These are phyloP conservation scores for Scleroderma bovista DNA, from an alignment of 768 basidiomycete species.

Conservation along the genomic window DNA sequence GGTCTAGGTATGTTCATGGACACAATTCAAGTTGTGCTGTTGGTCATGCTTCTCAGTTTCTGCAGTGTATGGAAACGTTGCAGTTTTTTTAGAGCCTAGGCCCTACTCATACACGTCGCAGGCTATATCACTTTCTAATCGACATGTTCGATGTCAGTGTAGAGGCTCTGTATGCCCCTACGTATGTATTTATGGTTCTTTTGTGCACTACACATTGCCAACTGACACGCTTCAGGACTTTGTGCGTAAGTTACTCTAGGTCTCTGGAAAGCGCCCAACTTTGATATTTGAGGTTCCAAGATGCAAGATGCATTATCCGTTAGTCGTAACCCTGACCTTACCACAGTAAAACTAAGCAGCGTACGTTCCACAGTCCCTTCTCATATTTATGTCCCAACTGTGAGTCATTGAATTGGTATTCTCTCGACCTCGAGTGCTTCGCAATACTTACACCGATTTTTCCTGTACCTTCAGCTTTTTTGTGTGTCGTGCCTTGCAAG, in stretches of 20 bases:
- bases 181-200: constrained; percentile 11
- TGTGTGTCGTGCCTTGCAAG: constrained; percentile 18
- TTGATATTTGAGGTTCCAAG: constrained; percentile 10
- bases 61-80: constrained; percentile 16
- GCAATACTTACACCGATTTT: not conserved
- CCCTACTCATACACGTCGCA: constrained; percentile 9
- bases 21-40: not conserved
- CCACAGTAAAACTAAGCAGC: not conserved
- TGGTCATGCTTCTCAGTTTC: constrained; percentile 17
- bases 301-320: constrained; percentile 23
- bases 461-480: constrained; percentile 18
- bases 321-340: not conserved
- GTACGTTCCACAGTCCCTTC: constrained; percentile 13
- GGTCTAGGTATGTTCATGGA: constrained; percentile 17
- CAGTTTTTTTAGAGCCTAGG: not conserved
- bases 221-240: constrained; percentile 17
- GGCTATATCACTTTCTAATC: constrained; percentile 26
- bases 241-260: constrained; percentile 23
- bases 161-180: constrained; percentile 20
- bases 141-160: constrained; percentile 18
- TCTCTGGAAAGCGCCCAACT: not conserved
- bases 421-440: not conserved
- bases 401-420: constrained; percentile 4
- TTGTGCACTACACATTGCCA: not conserved
- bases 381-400: constrained; percentile 24